Percentiles rank a stretch among this genome's conserved stretches.
Conservation (phyloP, 2,329 filamentous ascomycete species). For the Scedosporium apiospermum region DNA sequence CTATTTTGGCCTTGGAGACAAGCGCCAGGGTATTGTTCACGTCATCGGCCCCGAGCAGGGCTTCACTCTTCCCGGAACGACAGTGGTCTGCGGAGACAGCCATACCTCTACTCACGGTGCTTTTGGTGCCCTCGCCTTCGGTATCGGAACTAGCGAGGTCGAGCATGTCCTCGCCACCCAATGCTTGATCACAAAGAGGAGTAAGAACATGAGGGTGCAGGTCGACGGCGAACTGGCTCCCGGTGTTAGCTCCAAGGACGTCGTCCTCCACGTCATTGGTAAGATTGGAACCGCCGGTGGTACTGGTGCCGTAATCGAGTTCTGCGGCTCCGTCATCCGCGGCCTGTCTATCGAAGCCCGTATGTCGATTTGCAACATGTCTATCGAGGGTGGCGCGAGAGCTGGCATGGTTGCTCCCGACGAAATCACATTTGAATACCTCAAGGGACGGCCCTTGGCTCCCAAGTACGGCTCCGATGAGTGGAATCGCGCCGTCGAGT, state of each 20-base stretch:
- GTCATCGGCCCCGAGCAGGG: conserved; percentile 98
- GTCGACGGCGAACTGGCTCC: conserved; percentile 84
- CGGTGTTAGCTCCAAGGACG: conserved; percentile 92
- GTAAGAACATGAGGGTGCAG: conserved; percentile 98
- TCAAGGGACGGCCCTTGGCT: conserved; percentile 82
- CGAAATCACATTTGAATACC: conserved; percentile 87
- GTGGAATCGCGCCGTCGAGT: conserved; percentile 80
- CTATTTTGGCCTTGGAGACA: conserved; percentile 94
- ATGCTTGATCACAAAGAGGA: conserved; percentile 85
- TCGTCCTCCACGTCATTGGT: conserved; percentile 88
- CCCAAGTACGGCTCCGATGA: conserved; percentile 75
- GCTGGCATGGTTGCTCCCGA: conserved; percentile 97
- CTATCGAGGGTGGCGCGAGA: conserved; percentile 89
- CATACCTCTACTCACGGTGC: conserved; percentile 98
- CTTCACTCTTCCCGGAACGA: conserved; percentile 94
- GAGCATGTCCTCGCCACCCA: conserved; percentile 97
- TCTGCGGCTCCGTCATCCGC: conserved; percentile 89
- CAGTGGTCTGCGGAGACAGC: conserved; percentile 93
- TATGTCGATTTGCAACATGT: conserved; percentile 99
- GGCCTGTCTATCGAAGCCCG: conserved; percentile 88
- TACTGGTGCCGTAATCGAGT: conserved; percentile 92
- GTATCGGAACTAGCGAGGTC: conserved; percentile 96
- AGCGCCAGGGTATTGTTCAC: conserved; percentile 96
- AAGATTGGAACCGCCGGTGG: conserved; percentile 91
- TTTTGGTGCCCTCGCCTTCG: conserved; percentile 88